Evolutionary conservation across 2,329 filamentous ascomycete genomes (phyloP).

Genomic region (Fusarium sambucinum): DNA sequence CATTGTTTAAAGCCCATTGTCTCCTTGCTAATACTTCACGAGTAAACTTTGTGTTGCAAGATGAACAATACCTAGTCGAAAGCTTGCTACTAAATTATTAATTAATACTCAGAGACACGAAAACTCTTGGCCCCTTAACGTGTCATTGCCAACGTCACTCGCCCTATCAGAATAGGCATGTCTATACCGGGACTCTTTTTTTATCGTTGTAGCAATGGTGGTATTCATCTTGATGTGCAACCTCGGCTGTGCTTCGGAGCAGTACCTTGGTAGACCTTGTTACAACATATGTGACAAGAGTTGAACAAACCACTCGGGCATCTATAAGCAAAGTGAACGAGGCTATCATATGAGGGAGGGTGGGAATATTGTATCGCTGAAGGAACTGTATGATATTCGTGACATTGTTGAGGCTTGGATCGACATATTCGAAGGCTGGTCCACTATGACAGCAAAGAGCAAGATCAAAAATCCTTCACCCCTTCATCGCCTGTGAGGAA

Average conservation of each 20-base stretch:
- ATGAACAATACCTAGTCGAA: not conserved
- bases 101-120: not conserved
- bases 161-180: slow-evolving; percentile 8
- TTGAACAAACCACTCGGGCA: slow-evolving; percentile 2
- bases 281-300: slow-evolving; percentile 3
- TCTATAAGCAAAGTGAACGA: slow-evolving; percentile 2
- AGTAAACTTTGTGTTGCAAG: not conserved
- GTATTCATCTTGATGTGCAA: slow-evolving; percentile 11
- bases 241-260: slow-evolving; percentile 6
- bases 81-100: not conserved
- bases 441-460: no score
- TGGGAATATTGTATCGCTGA: not conserved
- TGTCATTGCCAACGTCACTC: slow-evolving; percentile 32
- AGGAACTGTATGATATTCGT: not conserved
- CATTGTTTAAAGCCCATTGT: slow-evolving; percentile 5
- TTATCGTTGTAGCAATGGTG: slow-evolving; percentile 7
- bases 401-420: no score
- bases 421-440: no score
- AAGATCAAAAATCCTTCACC: not conserved
- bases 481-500: slow-evolving; percentile 2
- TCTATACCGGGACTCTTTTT: not conserved
- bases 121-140: slow-evolving; percentile 1
- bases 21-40: not conserved
- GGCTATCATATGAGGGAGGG: not conserved
- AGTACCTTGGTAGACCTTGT: not conserved